phyloP scores from a whole-genome alignment of 2,329 filamentous ascomycete species.

The Claviceps cyperi region DNA sequence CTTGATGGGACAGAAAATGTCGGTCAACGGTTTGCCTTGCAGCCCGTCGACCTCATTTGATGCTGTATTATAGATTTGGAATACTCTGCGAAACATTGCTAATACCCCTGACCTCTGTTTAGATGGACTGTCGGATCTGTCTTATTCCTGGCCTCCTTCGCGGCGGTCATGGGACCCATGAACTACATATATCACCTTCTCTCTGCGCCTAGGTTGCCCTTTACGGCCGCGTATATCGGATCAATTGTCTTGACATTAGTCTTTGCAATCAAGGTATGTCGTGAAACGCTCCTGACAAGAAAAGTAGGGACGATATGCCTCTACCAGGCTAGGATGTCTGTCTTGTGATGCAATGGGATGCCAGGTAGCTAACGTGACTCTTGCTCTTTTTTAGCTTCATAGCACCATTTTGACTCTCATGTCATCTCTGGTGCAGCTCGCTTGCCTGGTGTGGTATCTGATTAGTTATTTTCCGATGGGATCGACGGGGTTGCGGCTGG shows the following conservation, averaged over 20 bases:
- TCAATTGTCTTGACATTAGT: conserved; percentile 82
- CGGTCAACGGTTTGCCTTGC: not conserved
- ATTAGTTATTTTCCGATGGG: conserved; percentile 98
- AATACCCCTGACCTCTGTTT: not conserved
- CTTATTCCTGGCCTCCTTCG: conserved; percentile 84
- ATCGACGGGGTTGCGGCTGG: conserved; percentile 70
- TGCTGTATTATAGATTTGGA: not conserved
- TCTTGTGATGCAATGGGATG: not conserved
- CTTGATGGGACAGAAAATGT: not conserved
- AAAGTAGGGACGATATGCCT: not conserved
- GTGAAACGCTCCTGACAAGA: conserved; percentile 14
- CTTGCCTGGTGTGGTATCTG: conserved; percentile 78
- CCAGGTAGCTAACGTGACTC: conserved; percentile 4
- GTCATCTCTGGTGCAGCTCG: conserved; percentile 69
- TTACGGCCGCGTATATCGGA: conserved; percentile 89
- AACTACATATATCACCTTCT: conserved; percentile 72
- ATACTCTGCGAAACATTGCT: conserved; percentile 12
- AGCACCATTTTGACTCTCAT: conserved; percentile 75
- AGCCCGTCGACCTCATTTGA: not conserved
- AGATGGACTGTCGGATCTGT: conserved; percentile 86
- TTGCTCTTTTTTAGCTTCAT: conserved; percentile 46
- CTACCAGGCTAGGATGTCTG: no score
- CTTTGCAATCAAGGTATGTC: conserved; percentile 76
- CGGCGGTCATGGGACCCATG: conserved; percentile 82
- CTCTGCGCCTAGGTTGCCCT: conserved; percentile 73